Percentiles rank a stretch among this genome's conserved stretches.
These are phyloP conservation scores for Eucommia ulmoides DNA, from an alignment of 257 asterid genomes.

Conservation along the genomic window DNA sequence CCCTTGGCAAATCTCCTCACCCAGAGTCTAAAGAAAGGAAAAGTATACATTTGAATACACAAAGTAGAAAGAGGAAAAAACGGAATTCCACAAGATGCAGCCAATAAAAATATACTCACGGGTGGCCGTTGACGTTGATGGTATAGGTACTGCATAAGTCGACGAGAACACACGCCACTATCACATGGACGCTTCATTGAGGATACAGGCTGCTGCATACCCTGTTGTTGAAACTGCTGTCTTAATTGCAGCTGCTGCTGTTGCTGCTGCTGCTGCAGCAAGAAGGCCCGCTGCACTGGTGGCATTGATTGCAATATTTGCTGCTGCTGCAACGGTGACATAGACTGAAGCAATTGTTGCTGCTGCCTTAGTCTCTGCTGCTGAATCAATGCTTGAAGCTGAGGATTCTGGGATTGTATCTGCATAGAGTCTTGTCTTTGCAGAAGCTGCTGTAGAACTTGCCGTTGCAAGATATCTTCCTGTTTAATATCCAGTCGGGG, in stretches of 20 bases:
- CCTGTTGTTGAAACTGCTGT: conserved; percentile 69
- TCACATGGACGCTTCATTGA: conserved; percentile 72
- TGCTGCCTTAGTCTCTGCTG: conserved; percentile 12
- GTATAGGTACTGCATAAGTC: conserved; percentile 87
- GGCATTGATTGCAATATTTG: conserved; percentile 84
- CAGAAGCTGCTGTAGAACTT: conserved; percentile 16
- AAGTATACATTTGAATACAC: too few species aligned
- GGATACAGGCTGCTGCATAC: conserved; percentile 56
- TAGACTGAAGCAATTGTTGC: conserved; percentile 54
- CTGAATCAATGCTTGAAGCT: conserved; percentile 16
- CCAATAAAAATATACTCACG: conserved; percentile 71
- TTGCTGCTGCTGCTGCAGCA: conserved; percentile 44
- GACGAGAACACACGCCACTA: conserved; percentile 92
- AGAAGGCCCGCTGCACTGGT: conserved; percentile 70
- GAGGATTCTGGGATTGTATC: conserved; percentile 22
- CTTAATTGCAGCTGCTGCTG: conserved; percentile 62
- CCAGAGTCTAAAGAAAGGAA: too few species aligned
- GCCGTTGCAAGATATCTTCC: conserved; percentile 15
- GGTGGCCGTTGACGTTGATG: conserved; percentile 90
- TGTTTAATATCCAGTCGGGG: conserved; percentile 20
- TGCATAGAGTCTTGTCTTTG: conserved; percentile 15
- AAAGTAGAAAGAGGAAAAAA: too few species aligned
- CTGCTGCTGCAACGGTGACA: conserved; percentile 77
- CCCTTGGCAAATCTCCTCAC: too few species aligned
- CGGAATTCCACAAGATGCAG: too few species aligned